These are phyloP conservation scores for Penicillium hesseltinei DNA, from an alignment of 2,329 filamentous ascomycete genomes.

Conservation along the genomic window DNA sequence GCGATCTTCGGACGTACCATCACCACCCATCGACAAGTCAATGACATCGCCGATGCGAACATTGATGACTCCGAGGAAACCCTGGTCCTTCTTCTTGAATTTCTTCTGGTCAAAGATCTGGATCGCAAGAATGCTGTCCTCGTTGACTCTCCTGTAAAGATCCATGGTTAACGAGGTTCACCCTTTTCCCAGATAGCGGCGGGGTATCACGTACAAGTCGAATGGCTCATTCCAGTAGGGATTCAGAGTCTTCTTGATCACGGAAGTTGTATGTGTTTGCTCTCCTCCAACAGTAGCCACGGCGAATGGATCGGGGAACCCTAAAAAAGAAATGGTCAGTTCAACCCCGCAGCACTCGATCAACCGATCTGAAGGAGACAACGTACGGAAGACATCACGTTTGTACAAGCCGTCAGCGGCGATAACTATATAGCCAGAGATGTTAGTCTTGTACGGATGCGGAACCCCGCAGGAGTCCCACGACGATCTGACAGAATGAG, in stretches of 20 bases:
- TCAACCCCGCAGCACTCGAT: constrained; percentile 11
- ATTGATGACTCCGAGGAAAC: constrained; percentile 96
- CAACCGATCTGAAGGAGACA: constrained; percentile 29
- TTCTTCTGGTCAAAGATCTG: constrained; percentile 99
- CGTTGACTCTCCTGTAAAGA: constrained; percentile 71
- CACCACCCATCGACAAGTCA: constrained; percentile 81
- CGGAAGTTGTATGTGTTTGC: constrained; percentile 95
- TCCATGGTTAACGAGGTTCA: constrained; percentile 12
- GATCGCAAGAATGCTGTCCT: constrained; percentile 94
- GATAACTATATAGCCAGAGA: constrained; percentile 68
- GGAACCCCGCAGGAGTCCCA: constrained; percentile 24
- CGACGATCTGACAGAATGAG: constrained; percentile 10
- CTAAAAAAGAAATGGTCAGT: constrained; percentile 48
- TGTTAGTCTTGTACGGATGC: constrained; percentile 21
- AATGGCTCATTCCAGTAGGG: constrained; percentile 99
- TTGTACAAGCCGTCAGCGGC: constrained; percentile 98
- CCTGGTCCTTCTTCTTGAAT: constrained; percentile 99
- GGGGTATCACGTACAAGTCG: constrained; percentile 71
- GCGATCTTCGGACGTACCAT: constrained; percentile 62
- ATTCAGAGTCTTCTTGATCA: constrained; percentile 96
- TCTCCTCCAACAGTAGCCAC: constrained; percentile 96
- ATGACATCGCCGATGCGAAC: constrained; percentile 93
- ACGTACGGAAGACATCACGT: constrained; percentile 96
- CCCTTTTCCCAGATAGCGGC: background rate
- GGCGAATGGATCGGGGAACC: constrained; percentile 95